A percentile compares a stretch with the other conserved stretches of the same genome.
These are phyloP conservation scores for Selaginella moellendorffii DNA, from an alignment of 75 land plant genomes.

Conservation along the genomic window DNA sequence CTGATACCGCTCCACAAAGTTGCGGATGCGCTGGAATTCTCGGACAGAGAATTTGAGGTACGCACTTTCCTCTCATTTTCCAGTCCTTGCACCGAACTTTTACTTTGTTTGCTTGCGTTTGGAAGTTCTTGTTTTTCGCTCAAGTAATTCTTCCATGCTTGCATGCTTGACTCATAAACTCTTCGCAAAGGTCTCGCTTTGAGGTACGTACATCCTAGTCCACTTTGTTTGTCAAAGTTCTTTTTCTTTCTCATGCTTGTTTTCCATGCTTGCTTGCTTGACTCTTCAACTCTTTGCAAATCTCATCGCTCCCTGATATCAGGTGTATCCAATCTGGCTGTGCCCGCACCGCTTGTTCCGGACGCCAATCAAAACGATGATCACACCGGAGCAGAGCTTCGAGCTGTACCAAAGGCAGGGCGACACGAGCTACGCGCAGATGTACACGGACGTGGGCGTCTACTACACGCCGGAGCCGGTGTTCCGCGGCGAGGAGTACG, in stretches of 20 bases:
- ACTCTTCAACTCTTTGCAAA: too few relatives aligned
- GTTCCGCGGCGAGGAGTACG: slow-evolving; percentile 71
- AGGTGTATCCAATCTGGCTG: slow-evolving; percentile 8
- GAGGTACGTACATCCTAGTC: too few relatives aligned
- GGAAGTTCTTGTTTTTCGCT: too few relatives aligned
- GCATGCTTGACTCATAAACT: too few relatives aligned
- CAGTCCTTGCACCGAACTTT: too few relatives aligned
- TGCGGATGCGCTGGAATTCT: slow-evolving; percentile 7
- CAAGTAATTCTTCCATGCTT: too few relatives aligned
- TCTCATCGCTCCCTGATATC: too few relatives aligned
- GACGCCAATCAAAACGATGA: not conserved
- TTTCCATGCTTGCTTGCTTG: too few relatives aligned
- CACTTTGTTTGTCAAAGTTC: too few relatives aligned
- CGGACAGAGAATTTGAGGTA: slow-evolving; percentile 9
- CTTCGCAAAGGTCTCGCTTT: too few relatives aligned
- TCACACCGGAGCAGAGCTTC: slow-evolving; percentile 29
- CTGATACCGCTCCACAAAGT: not conserved
- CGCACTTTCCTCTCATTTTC: not conserved
- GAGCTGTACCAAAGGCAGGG: slow-evolving; percentile 66
- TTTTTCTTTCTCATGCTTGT: too few relatives aligned
- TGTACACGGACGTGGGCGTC: slow-evolving; percentile 91
- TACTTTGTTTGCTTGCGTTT: too few relatives aligned
- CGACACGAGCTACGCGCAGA: slow-evolving; percentile 77
- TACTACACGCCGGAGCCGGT: slow-evolving; percentile 89
- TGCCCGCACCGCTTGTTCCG: not conserved